Base-by-base conservation (phyloP, 2,329 filamentous ascomycete genomes). In the Harringtonia aguacate region DNA sequence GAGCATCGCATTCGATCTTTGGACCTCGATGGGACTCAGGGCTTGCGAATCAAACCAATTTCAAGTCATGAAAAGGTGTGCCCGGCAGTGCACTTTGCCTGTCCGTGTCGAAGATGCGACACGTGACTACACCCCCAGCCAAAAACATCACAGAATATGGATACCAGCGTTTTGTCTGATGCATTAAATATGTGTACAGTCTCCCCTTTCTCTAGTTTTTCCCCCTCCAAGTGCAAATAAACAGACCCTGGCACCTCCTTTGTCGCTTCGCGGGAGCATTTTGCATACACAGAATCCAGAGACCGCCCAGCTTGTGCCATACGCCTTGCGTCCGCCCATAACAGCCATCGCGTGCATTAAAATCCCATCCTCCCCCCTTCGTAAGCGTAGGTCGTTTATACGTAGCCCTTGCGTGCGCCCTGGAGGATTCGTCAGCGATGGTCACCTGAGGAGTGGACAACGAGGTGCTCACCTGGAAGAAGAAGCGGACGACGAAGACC, bases 401-500 rank as follows among this genome's bases (percentile, higher is more conserved):
- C 79, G 58, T 83, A 83, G 49, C 78, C 79, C 66, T 83, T 83
- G 55, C 79, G 70, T 42, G 79, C 79, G 45, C 79, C 78, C 73
- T 80, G 28, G 10, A 5, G 40, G 39, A 48, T 17, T 37, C n/a
- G 18, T 21, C 13, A 36, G 18, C 15, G 18, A 37, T 18, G n/a
- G 22, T 24, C 37, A 28, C 14, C 29, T 14, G 3, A 15, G 2
- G n/a, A 28, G 9, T n/a, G 13, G 2, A 35, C n/a, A 28, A 4
- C 7, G 27, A 14, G 21, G 12, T 20, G 18, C 65, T 41, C 67
- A 76, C 88, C 73, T 95, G 90, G 78, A 98, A 98, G 71, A 98
- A 98, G 81, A 97, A 97, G 53, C 87, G 73, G 56, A 98, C 92
- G 55, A 98, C 81, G 64, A 97, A 95, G 41, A 98, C 92, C 70